phyloP scores from a whole-genome alignment of 129 eudicot species.

The Erigeron canadensis region DNA sequence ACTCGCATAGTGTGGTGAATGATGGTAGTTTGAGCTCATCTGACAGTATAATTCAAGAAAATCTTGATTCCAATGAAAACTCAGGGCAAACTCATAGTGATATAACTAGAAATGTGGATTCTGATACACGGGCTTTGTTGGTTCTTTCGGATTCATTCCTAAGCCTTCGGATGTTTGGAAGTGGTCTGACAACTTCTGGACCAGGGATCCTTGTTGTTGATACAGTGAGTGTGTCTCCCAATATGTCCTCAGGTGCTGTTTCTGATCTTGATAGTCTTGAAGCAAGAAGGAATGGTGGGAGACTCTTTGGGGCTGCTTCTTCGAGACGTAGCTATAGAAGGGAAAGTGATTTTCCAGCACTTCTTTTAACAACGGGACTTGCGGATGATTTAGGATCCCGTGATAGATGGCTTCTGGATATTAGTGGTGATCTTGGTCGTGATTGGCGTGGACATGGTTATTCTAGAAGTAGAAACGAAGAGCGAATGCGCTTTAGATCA shows the following conservation, averaged over 20 bases:
- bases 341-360: slow-evolving; percentile 52
- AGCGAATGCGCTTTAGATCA: slow-evolving; percentile 58
- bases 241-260: slow-evolving; percentile 33
- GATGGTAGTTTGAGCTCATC: slow-evolving; percentile 18
- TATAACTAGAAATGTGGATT: slow-evolving; percentile 23
- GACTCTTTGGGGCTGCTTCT: slow-evolving; percentile 65
- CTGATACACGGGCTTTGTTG: slow-evolving; percentile 36
- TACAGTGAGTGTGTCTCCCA: slow-evolving; percentile 50
- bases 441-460: slow-evolving; percentile 45
- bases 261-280: slow-evolving; percentile 53
- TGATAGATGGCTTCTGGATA: slow-evolving; percentile 72
- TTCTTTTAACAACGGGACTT: slow-evolving; percentile 47
- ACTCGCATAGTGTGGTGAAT: slow-evolving; percentile 19
- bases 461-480: slow-evolving; percentile 46
- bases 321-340: slow-evolving; percentile 62
- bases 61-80: slow-evolving; percentile 19
- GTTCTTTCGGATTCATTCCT: slow-evolving; percentile 43
- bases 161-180: slow-evolving; percentile 44
- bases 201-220: slow-evolving; percentile 53
- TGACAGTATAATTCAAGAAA: slow-evolving; percentile 21
- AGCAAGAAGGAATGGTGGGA: slow-evolving; percentile 60
- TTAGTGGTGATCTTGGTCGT: slow-evolving; percentile 49
- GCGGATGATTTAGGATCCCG: slow-evolving; percentile 52
- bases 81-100: slow-evolving; percentile 37
- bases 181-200: slow-evolving; percentile 43